Conservation (phyloP, 169 alveolate species). For the Eimeria praecox region DNA sequence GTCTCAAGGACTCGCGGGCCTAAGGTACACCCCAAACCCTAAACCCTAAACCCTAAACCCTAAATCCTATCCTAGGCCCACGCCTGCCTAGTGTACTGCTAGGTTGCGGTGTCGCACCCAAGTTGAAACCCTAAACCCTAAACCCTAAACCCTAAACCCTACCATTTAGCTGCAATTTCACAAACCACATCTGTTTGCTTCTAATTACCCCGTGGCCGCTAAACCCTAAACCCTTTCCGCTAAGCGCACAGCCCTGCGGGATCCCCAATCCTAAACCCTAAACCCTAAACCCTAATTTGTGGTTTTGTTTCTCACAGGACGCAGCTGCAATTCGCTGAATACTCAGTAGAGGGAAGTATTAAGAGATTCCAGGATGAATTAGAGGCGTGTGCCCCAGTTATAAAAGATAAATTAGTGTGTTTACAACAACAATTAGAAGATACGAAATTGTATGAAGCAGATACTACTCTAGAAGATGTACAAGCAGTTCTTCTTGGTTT, state of each 20-base stretch:
- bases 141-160: background rate
- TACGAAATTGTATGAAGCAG: slow-evolving; percentile 5
- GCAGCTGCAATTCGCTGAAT: slow-evolving; percentile 75
- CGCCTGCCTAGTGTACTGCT: too few relatives aligned
- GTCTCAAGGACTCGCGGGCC: slow-evolving; percentile 54
- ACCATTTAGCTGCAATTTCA: background rate
- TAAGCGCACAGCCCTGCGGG: background rate
- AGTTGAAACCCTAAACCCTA: background rate
- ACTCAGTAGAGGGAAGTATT: slow-evolving; percentile 56
- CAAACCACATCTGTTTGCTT: background rate
- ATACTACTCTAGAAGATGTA: background rate
- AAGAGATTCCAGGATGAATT: slow-evolving; percentile 74
- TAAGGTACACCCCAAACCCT: slow-evolving; percentile 42
- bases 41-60: background rate
- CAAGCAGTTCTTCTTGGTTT: background rate
- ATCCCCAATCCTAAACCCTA: slow-evolving; percentile 30
- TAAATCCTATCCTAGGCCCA: background rate
- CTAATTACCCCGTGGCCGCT: background rate
- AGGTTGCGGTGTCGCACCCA: too few relatives aligned
- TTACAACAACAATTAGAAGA: background rate
- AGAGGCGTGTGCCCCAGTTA: slow-evolving; percentile 1
- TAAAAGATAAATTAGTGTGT: background rate
- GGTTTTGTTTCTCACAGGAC: background rate
- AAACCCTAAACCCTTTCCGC: slow-evolving; percentile 19
- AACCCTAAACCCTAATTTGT: slow-evolving; percentile 12